Percentiles rank a stretch among this genome's conserved stretches.
These are phyloP conservation scores for Alternaria sp. DNA, from an alignment of 2,329 filamentous ascomycete species.

Conservation along the genomic window DNA sequence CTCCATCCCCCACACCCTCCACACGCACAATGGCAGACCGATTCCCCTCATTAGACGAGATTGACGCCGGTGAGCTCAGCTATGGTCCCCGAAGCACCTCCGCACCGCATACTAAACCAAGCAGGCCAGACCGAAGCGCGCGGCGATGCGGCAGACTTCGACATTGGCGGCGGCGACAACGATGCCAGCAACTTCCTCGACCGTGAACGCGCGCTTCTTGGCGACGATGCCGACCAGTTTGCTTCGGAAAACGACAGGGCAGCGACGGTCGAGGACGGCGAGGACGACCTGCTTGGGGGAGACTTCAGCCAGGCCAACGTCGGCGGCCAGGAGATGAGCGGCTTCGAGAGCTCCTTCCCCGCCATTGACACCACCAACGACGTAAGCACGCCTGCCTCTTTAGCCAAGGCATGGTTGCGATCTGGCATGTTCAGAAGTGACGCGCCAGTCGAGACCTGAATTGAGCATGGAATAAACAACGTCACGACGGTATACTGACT, in stretches of 20 bases:
- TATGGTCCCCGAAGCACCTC: slow-evolving; percentile 27
- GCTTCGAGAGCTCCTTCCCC: slow-evolving; percentile 90
- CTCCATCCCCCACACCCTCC: neutral
- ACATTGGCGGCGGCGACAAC: slow-evolving; percentile 61
- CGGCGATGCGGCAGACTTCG: slow-evolving; percentile 54
- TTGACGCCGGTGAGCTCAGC: slow-evolving; percentile 56
- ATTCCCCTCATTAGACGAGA: slow-evolving; percentile 60
- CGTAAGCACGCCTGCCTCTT: slow-evolving; percentile 55
- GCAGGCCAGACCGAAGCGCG: slow-evolving; percentile 72
- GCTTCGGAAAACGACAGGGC: slow-evolving; percentile 74
- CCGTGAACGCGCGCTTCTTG: slow-evolving; percentile 86
- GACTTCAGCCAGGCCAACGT: slow-evolving; percentile 53
- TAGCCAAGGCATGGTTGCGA: neutral
- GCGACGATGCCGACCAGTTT: slow-evolving; percentile 93
- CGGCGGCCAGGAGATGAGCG: slow-evolving; percentile 57
- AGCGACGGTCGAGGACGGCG: slow-evolving; percentile 66
- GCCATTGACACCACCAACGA: slow-evolving; percentile 77
- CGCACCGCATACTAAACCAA: slow-evolving; percentile 29
- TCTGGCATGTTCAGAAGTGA: neutral
- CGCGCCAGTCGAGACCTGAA: neutral
- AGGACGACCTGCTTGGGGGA: slow-evolving; percentile 75
- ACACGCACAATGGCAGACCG: slow-evolving; percentile 55
- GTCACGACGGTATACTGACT: slow-evolving; percentile 14
- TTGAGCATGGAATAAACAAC: neutral
- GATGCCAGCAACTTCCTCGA: slow-evolving; percentile 85